A percentile compares a stretch with the other conserved stretches of the same genome.
Evolutionary conservation across 2,329 filamentous ascomycete species (phyloP).

Genomic region (Myriosclerotinia curreyana): DNA sequence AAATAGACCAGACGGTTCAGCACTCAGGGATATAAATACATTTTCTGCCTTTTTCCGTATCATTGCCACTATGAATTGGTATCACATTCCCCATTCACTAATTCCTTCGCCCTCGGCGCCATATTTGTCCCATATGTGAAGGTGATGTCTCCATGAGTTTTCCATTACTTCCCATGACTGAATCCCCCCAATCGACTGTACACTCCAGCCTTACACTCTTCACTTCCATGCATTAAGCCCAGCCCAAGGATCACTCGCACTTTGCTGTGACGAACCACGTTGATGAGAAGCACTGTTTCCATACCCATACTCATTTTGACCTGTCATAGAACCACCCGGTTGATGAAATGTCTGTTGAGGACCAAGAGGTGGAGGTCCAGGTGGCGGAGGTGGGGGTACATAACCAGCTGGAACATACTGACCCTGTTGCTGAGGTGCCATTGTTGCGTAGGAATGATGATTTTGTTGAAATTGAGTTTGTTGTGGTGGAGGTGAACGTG

Average conservation of each 20-base stretch:
- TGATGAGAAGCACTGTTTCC: slow-evolving; percentile 41
- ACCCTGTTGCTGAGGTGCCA: slow-evolving; percentile 41
- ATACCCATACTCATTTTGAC: slow-evolving; percentile 55
- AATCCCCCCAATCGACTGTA: not conserved
- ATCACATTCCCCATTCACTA: slow-evolving; percentile 11
- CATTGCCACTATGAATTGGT: slow-evolving; percentile 9
- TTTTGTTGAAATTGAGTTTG: slow-evolving; percentile 44
- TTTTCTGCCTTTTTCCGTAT: not conserved
- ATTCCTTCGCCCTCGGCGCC: slow-evolving; percentile 17
- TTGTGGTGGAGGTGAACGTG: slow-evolving; percentile 59
- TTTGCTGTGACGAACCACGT: slow-evolving; percentile 37
- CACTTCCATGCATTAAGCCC: slow-evolving; percentile 48
- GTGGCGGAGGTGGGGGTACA: slow-evolving; percentile 64
- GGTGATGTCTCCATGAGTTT: slow-evolving; percentile 3
- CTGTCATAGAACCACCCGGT: slow-evolving; percentile 44
- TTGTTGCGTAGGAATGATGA: slow-evolving; percentile 33
- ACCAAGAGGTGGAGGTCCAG: slow-evolving; percentile 55
- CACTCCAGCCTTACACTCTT: slow-evolving; percentile 1
- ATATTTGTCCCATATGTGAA: not conserved
- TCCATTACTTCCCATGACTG: slow-evolving; percentile 7
- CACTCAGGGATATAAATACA: slow-evolving; percentile 18
- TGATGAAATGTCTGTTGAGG: slow-evolving; percentile 51
- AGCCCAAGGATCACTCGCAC: slow-evolving; percentile 61
- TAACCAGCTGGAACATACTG: slow-evolving; percentile 59
- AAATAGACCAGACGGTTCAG: not conserved